These are phyloP conservation scores for Fusarium sp. DNA, from an alignment of 2,329 filamentous ascomycete genomes.

Conservation along the genomic window DNA sequence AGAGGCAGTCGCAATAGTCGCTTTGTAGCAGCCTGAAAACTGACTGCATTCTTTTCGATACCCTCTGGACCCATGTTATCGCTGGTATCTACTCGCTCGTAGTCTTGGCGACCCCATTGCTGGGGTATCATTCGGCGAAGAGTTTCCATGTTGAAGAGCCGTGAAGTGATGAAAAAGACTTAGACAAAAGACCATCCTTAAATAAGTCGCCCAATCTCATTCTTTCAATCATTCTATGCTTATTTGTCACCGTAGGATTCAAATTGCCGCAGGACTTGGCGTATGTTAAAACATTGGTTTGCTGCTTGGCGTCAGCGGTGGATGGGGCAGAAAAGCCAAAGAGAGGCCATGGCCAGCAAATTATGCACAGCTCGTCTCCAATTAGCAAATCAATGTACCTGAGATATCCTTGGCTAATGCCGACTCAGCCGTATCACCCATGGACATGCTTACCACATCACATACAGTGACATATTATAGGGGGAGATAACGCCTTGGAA, in stretches of 20 bases:
- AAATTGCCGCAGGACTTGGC: background rate
- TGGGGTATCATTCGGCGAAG: background rate
- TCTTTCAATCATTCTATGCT: accelerated
- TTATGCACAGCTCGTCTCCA: accelerated
- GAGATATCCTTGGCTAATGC: conserved; percentile 2
- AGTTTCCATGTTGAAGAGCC: background rate
- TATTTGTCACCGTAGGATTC: background rate
- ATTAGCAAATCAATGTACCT: background rate
- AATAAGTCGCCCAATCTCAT: too few species aligned
- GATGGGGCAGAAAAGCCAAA: accelerated
- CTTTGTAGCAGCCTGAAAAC: background rate
- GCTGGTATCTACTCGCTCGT: background rate
- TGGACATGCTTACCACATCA: background rate
- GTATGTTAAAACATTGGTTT: background rate
- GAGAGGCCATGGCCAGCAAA: background rate
- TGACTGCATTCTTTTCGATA: background rate
- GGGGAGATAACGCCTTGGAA: too few species aligned
- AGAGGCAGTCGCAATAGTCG: background rate
- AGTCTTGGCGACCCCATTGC: background rate
- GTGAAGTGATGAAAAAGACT: background rate
- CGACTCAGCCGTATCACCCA: background rate
- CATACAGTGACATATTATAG: too few species aligned
- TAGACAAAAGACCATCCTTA: background rate
- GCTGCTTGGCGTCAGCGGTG: background rate
- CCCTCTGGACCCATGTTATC: background rate